phyloP scores from a whole-genome alignment of 2,329 filamentous ascomycete species.

The Clarireedia hainanense region DNA sequence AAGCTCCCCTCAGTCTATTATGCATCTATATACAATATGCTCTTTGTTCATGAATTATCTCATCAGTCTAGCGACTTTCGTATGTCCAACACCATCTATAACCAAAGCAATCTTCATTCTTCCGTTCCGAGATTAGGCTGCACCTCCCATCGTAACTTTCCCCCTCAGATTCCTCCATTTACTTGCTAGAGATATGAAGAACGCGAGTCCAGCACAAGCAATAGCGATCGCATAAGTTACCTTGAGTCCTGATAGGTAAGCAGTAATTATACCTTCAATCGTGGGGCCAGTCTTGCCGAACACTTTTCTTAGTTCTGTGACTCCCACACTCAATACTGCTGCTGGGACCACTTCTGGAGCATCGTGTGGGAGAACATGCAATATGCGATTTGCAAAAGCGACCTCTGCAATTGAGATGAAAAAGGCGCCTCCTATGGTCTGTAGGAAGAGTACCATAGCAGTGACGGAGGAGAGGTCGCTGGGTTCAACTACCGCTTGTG shows the following conservation, averaged over 20 bases:
- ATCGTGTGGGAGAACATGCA: slow-evolving; percentile 29
- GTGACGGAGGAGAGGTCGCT: slow-evolving; percentile 40
- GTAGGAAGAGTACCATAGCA: slow-evolving; percentile 39
- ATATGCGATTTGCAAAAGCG: slow-evolving; percentile 39
- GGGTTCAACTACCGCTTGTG: slow-evolving; percentile 31
- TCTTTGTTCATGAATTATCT: no score
- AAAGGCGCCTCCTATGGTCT: slow-evolving; percentile 43
- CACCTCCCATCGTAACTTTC: slow-evolving; percentile 19
- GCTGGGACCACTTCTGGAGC: slow-evolving; percentile 33
- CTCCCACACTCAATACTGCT: slow-evolving; percentile 36
- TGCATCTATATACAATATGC: no score
- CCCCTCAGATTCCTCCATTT: slow-evolving; percentile 28
- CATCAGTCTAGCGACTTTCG: no score
- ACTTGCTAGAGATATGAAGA: slow-evolving; percentile 30
- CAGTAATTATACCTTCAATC: slow-evolving; percentile 45
- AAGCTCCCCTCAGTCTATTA: no score
- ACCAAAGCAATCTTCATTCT: no score
- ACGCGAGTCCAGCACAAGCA: slow-evolving; percentile 38
- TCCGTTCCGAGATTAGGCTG: background rate
- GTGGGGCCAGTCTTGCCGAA: slow-evolving; percentile 37
- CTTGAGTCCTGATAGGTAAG: slow-evolving; percentile 58
- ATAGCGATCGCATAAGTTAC: slow-evolving; percentile 52
- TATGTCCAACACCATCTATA: no score
- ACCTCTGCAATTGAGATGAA: slow-evolving; percentile 42
- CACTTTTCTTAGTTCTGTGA: slow-evolving; percentile 46